Evolutionary conservation across 2,329 filamentous ascomycete species (phyloP), one percentile per base, ranked within the genome.

Genomic region (Fusarium udum): DNA sequence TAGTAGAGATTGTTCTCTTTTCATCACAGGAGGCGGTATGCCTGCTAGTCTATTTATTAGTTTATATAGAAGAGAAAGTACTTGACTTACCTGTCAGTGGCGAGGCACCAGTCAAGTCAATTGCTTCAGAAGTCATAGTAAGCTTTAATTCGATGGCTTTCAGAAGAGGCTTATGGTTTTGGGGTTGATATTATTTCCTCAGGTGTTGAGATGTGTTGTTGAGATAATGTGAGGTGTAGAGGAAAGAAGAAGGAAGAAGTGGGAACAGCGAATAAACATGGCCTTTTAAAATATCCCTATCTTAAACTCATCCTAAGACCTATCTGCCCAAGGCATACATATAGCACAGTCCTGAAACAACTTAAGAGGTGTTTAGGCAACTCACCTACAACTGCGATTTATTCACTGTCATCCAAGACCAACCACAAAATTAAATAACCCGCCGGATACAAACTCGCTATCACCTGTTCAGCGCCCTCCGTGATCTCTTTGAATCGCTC

Each of bases 131-230:
- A 49, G 40, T 20, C 52, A 62, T 61, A 32, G 8, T 24, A 10
- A 24, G 6, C 7, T 26, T 11, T 34, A 3, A n/a, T 20, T 3
- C 4, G 11, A 7, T 31, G 24, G 10, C 11, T 28, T 26, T 1
- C 8, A 24, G 18, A 40, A 22, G 11, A 16, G 11, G 13, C 7
- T 22, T 57, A 7, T 6, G 8, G 10, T 28, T 18, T 4, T 37
- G 7, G 14, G 14, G n/a, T 28, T 34, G 15, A 5, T 13, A 14
- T 14, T 22, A 55, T 18, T 31, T 18, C 6, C 2, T 4, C 0
- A 1, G 14, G 32, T 16, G 40, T 40, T 28, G 18, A 16, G 28
- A 36, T 34, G 22, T 48, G 13, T 49, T 20, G 8, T 31, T 36
- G 6, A 28, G 31, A 48, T 34, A 20, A 31, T n/a, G 8, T 31